Evolutionary conservation across 1,139 yeast genomes (phyloP).

Genomic region (Saccharomyces hybrid): DNA sequence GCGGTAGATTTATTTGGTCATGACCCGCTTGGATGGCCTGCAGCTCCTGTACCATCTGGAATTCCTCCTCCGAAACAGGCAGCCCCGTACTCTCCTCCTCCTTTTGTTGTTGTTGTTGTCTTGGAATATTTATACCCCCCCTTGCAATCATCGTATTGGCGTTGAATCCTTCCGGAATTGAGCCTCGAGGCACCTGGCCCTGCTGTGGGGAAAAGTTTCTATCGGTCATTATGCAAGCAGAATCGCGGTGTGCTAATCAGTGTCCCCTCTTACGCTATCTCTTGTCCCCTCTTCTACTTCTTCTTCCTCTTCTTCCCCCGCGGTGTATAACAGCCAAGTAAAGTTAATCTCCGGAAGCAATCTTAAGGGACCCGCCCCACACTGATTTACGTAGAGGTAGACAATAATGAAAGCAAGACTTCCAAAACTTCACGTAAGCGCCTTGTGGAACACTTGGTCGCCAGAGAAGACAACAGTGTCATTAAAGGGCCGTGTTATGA

Average conservation of each 20-base stretch:
- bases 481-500: neutral
- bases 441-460: too few species aligned
- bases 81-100: neutral
- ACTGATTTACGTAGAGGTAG: neutral
- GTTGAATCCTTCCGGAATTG: neutral
- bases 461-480: neutral
- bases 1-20: neutral
- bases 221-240: neutral
- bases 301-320: neutral
- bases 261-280: neutral
- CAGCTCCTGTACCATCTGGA: neutral
- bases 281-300: neutral
- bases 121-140: neutral
- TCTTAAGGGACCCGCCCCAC: neutral
- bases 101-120: neutral
- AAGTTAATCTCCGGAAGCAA: neutral
- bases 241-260: neutral
- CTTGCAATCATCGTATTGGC: neutral
- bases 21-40: neutral
- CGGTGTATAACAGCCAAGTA: neutral
- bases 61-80: neutral
- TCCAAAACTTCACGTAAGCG: too few species aligned
- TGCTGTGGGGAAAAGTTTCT: neutral
- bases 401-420: neutral
- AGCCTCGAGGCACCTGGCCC: neutral